Evolutionary conservation across 108 stramenopile species (phyloP).

Genomic region (Skeletonema costatum): DNA sequence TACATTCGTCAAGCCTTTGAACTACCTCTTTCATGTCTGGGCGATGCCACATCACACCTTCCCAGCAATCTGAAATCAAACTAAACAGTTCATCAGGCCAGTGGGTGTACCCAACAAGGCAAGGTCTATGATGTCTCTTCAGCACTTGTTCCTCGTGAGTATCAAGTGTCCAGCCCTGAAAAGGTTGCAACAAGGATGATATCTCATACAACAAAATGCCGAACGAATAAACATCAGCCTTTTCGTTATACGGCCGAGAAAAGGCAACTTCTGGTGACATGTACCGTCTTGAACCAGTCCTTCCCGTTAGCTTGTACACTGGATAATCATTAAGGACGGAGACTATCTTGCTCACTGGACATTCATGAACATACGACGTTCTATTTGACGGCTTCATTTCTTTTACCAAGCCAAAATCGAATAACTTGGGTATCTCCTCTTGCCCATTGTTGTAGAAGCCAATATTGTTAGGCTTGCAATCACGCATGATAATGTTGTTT

Average conservation of each 20-base stretch:
- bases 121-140: slow-evolving; percentile 5
- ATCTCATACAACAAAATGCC: slow-evolving; percentile 80
- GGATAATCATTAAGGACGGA: slow-evolving; percentile 22
- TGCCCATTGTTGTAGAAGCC: slow-evolving; percentile 36
- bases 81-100: slow-evolving; percentile 17
- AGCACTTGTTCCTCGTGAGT: slow-evolving; percentile 26
- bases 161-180: slow-evolving; percentile 20
- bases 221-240: slow-evolving; percentile 66
- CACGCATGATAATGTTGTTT: slow-evolving; percentile 67
- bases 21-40: slow-evolving; percentile 21
- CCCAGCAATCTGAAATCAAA: slow-evolving; percentile 25
- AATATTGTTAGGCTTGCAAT: slow-evolving; percentile 72
- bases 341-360: too few species aligned
- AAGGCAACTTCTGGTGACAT: slow-evolving; percentile 73
- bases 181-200: slow-evolving; percentile 50
- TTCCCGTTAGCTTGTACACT: slow-evolving; percentile 63
- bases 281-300: slow-evolving; percentile 67
- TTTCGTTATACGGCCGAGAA: slow-evolving; percentile 38
- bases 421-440: slow-evolving; percentile 42
- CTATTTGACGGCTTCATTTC: slow-evolving; percentile 40
- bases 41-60: slow-evolving; percentile 20
- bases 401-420: slow-evolving; percentile 78
- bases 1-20: slow-evolving; percentile 10
- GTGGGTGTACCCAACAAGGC: background rate
- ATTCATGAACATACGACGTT: background rate